Conservation (phyloP, 106 monocot genomes). For the Posidonia australis region DNA sequence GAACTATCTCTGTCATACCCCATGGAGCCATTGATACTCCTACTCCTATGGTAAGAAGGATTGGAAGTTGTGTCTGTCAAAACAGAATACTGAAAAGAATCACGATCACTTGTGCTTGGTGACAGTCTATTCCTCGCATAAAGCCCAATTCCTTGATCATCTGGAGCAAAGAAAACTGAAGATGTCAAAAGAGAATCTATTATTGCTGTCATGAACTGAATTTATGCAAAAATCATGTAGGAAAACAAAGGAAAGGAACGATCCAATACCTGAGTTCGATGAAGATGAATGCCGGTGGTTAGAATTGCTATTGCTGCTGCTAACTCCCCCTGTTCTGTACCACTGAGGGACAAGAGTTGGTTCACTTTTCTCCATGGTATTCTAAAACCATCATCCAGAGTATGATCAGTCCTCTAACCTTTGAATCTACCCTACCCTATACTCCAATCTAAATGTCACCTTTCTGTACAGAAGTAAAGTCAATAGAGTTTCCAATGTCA, state of each 20-base stretch:
- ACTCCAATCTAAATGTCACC: background rate
- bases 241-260: background rate
- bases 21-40: constrained; percentile 10
- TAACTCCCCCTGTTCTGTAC: background rate
- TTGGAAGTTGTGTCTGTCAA: background rate
- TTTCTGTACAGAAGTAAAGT: too few relatives aligned
- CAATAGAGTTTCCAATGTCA: too few relatives aligned
- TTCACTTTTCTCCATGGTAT: constrained; percentile 14
- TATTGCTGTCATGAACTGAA: background rate
- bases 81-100: background rate
- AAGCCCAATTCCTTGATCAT: constrained; percentile 1
- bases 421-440: background rate
- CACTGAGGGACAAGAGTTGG: constrained; percentile 14
- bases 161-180: constrained; percentile 5
- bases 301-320: constrained; percentile 9
- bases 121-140: constrained; percentile 6
- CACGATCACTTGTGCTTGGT: constrained; percentile 1
- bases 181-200: background rate
- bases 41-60: constrained; percentile 13
- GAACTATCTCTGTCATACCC: constrained; percentile 1
- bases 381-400: constrained; percentile 2
- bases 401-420: background rate
- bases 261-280: constrained; percentile 6
- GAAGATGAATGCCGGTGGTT: constrained; percentile 3
- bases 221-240: background rate